phyloP scores from a whole-genome alignment of 208 protist genomes.

The Acanthamoeba royreba region DNA sequence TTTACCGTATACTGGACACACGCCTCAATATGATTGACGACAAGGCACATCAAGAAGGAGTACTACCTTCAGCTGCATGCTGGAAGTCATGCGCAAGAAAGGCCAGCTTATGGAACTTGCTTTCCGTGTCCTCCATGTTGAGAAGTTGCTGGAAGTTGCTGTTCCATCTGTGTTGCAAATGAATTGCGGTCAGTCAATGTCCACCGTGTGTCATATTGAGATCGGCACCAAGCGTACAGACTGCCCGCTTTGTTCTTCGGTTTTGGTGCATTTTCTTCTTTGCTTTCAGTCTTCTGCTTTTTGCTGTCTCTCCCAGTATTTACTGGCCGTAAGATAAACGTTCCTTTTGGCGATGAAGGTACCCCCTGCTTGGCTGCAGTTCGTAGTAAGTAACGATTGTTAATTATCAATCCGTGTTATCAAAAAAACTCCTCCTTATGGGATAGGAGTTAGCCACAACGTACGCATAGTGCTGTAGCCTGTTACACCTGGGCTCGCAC shows the following conservation, averaged over 20 bases:
- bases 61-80: background rate
- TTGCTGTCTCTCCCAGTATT: background rate
- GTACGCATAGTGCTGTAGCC: no score
- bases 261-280: background rate
- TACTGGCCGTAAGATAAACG: background rate
- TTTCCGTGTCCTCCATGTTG: background rate
- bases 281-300: background rate
- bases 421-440: background rate
- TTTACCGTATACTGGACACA: background rate
- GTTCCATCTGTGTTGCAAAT: background rate
- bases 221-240: background rate
- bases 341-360: background rate
- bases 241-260: background rate
- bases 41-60: no score
- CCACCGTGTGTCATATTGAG: no score
- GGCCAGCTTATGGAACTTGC: constrained; percentile 15
- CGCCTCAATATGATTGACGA: no score
- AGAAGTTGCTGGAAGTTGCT: background rate
- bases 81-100: constrained; percentile 9
- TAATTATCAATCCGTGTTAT: background rate
- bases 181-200: no score
- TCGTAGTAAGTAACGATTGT: no score
- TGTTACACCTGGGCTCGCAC: no score
- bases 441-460: no score
- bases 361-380: background rate